These are phyloP conservation scores for Trichoderma sp. DNA, from an alignment of 2,329 filamentous ascomycete genomes.

Conservation along the genomic window DNA sequence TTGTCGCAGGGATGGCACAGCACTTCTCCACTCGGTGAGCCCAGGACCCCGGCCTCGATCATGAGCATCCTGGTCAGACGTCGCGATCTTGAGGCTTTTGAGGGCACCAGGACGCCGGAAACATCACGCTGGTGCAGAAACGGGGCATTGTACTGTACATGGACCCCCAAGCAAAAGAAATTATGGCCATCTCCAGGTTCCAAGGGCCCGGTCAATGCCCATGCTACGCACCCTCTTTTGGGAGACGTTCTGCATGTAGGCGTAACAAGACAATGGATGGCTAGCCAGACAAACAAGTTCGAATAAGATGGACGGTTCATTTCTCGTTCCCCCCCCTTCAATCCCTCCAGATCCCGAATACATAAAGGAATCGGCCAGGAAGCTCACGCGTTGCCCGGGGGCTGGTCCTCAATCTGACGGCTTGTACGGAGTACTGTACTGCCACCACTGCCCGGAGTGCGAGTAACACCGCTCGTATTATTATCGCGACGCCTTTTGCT, in stretches of 20 bases:
- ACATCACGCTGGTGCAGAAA: neutral
- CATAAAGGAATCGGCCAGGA: slow-evolving; percentile 18
- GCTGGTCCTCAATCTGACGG: neutral
- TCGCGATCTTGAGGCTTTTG: slow-evolving; percentile 13
- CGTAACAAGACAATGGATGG: neutral
- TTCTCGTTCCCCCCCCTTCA: neutral
- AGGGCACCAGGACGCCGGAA: neutral
- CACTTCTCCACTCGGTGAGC: slow-evolving; percentile 8
- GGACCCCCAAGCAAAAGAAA: slow-evolving; percentile 11
- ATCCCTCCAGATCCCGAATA: neutral
- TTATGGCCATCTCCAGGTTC: slow-evolving; percentile 11
- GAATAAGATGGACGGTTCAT: neutral
- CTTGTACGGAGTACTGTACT: neutral
- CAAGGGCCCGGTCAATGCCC: slow-evolving; percentile 3
- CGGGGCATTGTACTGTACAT: slow-evolving; percentile 12
- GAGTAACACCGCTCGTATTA: neutral
- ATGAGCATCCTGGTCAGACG: slow-evolving; percentile 1
- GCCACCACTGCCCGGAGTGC: neutral
- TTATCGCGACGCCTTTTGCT: neutral
- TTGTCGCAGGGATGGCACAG: neutral
- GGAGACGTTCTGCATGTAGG: slow-evolving; percentile 1
- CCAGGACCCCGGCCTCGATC: slow-evolving; percentile 15
- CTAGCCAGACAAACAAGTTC: neutral
- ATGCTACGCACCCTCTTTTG: slow-evolving; percentile 17
- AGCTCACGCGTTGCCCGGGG: neutral